Base-by-base conservation (phyloP, 148 eudicot species). In the Linanthus parryae region DNA sequence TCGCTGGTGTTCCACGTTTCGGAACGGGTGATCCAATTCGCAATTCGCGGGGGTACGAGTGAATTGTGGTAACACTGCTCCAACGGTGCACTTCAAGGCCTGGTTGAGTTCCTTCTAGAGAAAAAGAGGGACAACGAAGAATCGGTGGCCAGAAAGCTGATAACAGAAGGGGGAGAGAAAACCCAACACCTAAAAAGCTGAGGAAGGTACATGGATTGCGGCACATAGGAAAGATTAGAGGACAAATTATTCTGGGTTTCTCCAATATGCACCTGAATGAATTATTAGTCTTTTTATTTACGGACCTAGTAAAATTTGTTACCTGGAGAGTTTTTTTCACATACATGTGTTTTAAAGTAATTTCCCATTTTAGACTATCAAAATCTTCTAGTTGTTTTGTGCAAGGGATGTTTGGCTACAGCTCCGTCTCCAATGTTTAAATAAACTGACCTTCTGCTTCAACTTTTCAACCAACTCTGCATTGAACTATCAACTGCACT, bases 21-120 rank as follows among this genome's bases (percentile, higher is more conserved):
- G n/a, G n/a, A n/a, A n/a, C n/a, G n/a, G n/a, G n/a, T n/a, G n/a
- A n/a, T n/a, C n/a, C n/a, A n/a, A n/a, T n/a, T n/a, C n/a, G n/a
- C n/a, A n/a, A n/a, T n/a, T n/a, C n/a, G n/a, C n/a, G n/a, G n/a
- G n/a, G n/a, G n/a, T n/a, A n/a, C n/a, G n/a, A n/a, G n/a, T n/a
- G n/a, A n/a, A n/a, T n/a, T n/a, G n/a, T n/a, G n/a, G n/a, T n/a
- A n/a, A n/a, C n/a, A n/a, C n/a, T n/a, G n/a, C n/a, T n/a, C n/a
- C n/a, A 83, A 77, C 44, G n/a, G 3, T 34, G 58, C 71, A 14
- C 53, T 79, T 8, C 8, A n/a, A 18, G 74, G 66, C 14, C 54
- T 79, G 8, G 31, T 74, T 24, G 61, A 47, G 39, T 75, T 74
- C 25, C 57, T 79, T 8, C 3, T 2, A 1, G 42, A 39, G 37